Evolutionary conservation across 2,329 filamentous ascomycete genomes (phyloP).

Genomic region (Trichoderma cornu-damae): DNA sequence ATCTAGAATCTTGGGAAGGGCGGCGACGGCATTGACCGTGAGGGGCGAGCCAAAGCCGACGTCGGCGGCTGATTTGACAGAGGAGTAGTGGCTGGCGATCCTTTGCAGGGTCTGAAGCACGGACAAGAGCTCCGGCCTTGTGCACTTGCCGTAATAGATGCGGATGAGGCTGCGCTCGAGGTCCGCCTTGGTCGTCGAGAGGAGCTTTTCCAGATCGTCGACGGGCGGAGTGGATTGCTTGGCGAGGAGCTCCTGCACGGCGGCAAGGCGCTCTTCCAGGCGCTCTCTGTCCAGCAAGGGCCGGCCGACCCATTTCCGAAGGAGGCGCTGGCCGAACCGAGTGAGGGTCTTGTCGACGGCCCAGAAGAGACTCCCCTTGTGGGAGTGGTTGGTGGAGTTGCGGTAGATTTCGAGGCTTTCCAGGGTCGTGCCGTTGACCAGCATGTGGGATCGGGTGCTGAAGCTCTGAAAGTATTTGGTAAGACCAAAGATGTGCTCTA

Average conservation of each 20-base stretch:
- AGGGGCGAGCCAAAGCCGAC: constrained; percentile 67
- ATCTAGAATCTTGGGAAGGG: constrained; percentile 70
- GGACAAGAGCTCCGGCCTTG: constrained; percentile 77
- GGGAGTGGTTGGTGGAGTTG: constrained; percentile 81
- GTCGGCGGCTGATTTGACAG: constrained; percentile 59
- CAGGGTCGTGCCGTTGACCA: constrained; percentile 89
- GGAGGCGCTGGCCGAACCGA: constrained; percentile 76
- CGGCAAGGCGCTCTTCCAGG: constrained; percentile 73
- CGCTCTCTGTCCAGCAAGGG: constrained; percentile 71
- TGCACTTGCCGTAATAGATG: constrained; percentile 96
- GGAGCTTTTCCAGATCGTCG: constrained; percentile 67
- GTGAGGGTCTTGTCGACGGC: constrained; percentile 89
- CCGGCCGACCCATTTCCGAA: constrained; percentile 92
- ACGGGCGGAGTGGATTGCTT: constrained; percentile 61
- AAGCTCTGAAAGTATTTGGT: constrained; percentile 98
- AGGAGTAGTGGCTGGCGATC: constrained; percentile 70
- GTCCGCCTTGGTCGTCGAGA: constrained; percentile 69
- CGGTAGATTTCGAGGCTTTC: constrained; percentile 93
- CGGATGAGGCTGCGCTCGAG: constrained; percentile 89
- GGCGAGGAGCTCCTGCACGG: constrained; percentile 79
- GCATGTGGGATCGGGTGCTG: constrained; percentile 89
- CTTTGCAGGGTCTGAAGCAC: constrained; percentile 81
- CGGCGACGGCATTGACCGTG: constrained; percentile 65
- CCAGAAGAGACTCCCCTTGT: constrained; percentile 91
- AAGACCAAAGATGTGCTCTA: constrained; percentile 92